Evolutionary conservation across 2,329 filamentous ascomycete genomes (phyloP).

Genomic region (Colletotrichum chrysophilum): DNA sequence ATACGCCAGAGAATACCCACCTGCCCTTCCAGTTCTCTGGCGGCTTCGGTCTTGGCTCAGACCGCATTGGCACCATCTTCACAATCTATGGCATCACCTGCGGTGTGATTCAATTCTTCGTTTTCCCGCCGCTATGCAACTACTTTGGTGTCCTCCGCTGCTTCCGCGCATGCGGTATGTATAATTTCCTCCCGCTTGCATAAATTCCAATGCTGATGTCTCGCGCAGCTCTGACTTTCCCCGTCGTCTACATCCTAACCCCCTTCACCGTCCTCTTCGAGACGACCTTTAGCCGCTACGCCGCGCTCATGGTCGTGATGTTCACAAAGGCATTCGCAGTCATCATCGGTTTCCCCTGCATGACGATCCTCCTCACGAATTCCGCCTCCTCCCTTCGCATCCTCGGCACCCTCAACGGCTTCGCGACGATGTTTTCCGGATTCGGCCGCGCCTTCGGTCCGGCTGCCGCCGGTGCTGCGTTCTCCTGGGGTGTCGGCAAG

Average conservation of each 20-base stretch:
- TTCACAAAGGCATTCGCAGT: constrained; percentile 75
- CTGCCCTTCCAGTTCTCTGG: constrained; percentile 84
- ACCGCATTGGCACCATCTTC: constrained; percentile 84
- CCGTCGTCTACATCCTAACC: constrained; percentile 78
- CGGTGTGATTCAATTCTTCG: constrained; percentile 82
- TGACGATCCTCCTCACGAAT: constrained; percentile 88
- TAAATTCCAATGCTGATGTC: background rate
- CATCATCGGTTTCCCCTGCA: constrained; percentile 89
- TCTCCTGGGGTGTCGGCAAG: constrained; percentile 75
- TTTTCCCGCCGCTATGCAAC: constrained; percentile 80
- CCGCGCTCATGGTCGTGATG: constrained; percentile 71
- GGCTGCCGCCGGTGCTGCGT: constrained; percentile 72
- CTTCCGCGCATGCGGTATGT: constrained; percentile 66
- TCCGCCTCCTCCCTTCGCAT: constrained; percentile 83
- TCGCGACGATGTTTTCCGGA: constrained; percentile 83
- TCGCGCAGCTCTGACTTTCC: constrained; percentile 63
- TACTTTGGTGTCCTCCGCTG: constrained; percentile 77
- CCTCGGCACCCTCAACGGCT: constrained; percentile 89
- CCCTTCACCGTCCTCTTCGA: constrained; percentile 78
- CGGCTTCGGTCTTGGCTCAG: constrained; percentile 77
- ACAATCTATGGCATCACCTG: constrained; percentile 81
- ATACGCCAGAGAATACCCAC: constrained; percentile 61
- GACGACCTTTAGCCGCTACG: constrained; percentile 53
- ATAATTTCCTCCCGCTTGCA: background rate
- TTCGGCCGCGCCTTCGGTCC: constrained; percentile 83